phyloP scores from a whole-genome alignment of 305 asterid species.

The Lippia alba region DNA sequence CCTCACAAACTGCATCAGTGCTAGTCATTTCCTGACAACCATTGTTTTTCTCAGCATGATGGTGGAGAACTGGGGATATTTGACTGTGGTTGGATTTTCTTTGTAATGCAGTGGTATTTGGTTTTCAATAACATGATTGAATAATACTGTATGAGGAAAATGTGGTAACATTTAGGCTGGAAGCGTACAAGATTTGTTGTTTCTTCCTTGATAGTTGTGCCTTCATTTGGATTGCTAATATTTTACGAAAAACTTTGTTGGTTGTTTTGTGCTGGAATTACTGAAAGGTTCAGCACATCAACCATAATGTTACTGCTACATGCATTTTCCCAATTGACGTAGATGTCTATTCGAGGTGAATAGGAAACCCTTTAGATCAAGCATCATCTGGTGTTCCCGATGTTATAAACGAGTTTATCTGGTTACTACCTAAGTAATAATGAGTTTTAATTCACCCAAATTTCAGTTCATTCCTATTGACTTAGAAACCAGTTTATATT shows the following conservation, averaged over 20 bases:
- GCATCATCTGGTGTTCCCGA: not conserved
- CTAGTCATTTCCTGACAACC: not conserved
- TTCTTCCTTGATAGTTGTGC: too few species aligned
- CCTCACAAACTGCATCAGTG: too few species aligned
- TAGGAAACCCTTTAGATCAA: not conserved
- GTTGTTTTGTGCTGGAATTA: too few species aligned
- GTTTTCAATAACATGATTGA: too few species aligned
- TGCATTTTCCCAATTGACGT: not conserved
- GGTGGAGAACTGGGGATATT: too few species aligned
- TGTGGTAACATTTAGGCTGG: too few species aligned
- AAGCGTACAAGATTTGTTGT: too few species aligned
- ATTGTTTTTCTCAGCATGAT: not conserved
- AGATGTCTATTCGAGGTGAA: not conserved
- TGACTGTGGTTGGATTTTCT: slow-evolving; percentile 17
- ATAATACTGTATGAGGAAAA: too few species aligned
- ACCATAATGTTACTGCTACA: too few species aligned
- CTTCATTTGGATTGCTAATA: too few species aligned
- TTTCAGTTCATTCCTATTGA: slow-evolving; percentile 5
- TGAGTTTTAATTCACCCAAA: not conserved
- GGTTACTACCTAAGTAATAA: not conserved
- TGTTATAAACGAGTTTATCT: not conserved
- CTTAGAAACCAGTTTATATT: slow-evolving; percentile 7
- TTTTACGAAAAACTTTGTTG: too few species aligned
- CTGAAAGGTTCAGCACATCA: too few species aligned
- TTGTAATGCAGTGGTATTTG: not conserved